Evolutionary conservation across 768 basidiomycete genomes (phyloP).

Genomic region (Macrolepiota dolichaula): DNA sequence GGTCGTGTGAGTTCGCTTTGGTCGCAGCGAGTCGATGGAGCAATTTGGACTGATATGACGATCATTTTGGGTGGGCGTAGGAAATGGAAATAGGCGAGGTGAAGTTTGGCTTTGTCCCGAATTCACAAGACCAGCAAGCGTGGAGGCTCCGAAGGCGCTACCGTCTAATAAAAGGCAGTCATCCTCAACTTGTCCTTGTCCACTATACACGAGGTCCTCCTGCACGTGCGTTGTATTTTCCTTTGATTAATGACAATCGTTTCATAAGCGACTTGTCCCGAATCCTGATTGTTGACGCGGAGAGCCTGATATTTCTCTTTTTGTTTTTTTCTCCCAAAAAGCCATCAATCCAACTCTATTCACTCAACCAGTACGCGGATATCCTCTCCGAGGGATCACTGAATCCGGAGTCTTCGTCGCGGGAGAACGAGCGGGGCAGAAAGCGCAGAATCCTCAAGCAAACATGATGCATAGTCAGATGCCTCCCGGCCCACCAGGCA

Average conservation of each 20-base stretch:
- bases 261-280: not conserved
- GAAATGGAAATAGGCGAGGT: slow-evolving; percentile 76
- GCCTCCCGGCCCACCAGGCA: slow-evolving; percentile 13
- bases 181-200: slow-evolving; percentile 68
- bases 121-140: slow-evolving; percentile 54
- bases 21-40: not conserved
- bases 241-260: slow-evolving; percentile 9
- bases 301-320: slow-evolving; percentile 7
- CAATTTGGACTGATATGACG: not conserved
- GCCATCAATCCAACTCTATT: slow-evolving; percentile 57
- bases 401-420: slow-evolving; percentile 69
- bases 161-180: slow-evolving; percentile 70
- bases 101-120: slow-evolving; percentile 77
- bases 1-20: slow-evolving; percentile 47
- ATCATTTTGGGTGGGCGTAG: slow-evolving; percentile 29
- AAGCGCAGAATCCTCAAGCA: slow-evolving; percentile 40
- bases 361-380: slow-evolving; percentile 62
- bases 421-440: slow-evolving; percentile 73
- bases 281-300: not conserved
- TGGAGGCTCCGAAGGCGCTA: slow-evolving; percentile 70
- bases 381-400: slow-evolving; percentile 64
- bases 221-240: slow-evolving; percentile 47
- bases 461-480: slow-evolving; percentile 29
- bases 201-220: slow-evolving; percentile 70
- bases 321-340: slow-evolving; percentile 21